phyloP scores from a whole-genome alignment of 441 rosid genomes.

The Geranium incanum region DNA sequence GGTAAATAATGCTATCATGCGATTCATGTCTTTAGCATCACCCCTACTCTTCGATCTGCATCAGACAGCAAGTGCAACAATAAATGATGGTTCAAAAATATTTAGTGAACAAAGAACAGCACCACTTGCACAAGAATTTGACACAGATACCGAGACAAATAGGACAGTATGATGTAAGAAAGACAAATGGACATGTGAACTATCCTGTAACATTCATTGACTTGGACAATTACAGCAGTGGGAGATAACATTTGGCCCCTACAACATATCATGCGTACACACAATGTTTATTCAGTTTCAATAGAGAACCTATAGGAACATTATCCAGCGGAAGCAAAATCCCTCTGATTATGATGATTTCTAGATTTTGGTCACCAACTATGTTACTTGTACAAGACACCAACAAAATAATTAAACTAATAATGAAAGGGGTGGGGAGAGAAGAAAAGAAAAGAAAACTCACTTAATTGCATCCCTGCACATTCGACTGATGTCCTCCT shows the following conservation, averaged over 20 bases:
- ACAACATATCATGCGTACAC: background rate
- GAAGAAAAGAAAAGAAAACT: constrained; percentile 18
- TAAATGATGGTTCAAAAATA: background rate
- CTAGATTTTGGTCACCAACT: background rate
- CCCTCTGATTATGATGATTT: background rate
- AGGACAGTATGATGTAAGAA: background rate
- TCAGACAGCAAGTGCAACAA: constrained; percentile 18
- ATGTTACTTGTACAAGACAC: background rate
- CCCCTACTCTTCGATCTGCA: constrained; percentile 77
- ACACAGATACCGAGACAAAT: background rate
- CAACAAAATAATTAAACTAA: background rate
- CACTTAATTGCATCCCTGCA: constrained; percentile 99
- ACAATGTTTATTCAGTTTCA: background rate
- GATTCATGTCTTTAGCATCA: constrained; percentile 72
- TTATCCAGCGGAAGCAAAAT: background rate
- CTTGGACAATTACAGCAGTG: background rate
- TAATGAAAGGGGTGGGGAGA: background rate
- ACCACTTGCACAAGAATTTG: background rate
- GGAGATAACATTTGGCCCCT: background rate
- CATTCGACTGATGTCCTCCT: constrained; percentile 95
- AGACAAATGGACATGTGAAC: background rate
- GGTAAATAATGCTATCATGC: constrained; percentile 59
- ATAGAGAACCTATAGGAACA: background rate
- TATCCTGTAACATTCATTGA: background rate
- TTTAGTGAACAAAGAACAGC: constrained; percentile 12